Evolutionary conservation across 2,329 filamentous ascomycete genomes (phyloP).

Genomic region (Pseudogymnoascus sp.): DNA sequence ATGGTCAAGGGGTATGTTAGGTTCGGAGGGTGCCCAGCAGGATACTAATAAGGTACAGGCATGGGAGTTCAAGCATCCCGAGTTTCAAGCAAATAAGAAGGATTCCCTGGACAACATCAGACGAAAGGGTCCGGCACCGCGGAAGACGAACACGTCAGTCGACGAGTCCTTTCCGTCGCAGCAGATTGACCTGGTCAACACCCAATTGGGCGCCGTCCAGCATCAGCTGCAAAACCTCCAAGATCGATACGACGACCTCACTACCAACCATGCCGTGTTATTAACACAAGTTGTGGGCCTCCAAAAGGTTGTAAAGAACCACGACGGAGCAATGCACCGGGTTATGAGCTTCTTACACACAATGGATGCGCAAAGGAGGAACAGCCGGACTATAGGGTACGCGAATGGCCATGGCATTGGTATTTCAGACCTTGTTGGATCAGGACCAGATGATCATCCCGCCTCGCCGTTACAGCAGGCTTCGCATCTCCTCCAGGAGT

Average conservation of each 20-base stretch:
- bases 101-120: slow-evolving; percentile 95
- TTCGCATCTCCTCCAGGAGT: slow-evolving; percentile 57
- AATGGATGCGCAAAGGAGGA: slow-evolving; percentile 57
- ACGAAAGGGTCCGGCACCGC: slow-evolving; percentile 84
- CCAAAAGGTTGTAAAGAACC: slow-evolving; percentile 58
- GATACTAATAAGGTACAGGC: slow-evolving; percentile 43
- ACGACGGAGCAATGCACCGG: slow-evolving; percentile 64
- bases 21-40: slow-evolving; percentile 12
- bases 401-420: slow-evolving; percentile 34
- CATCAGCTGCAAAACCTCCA: slow-evolving; percentile 86
- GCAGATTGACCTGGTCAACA: slow-evolving; percentile 82
- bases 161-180: slow-evolving; percentile 75
- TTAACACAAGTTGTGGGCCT: slow-evolving; percentile 54
- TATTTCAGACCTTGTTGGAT: slow-evolving; percentile 28
- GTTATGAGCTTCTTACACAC: slow-evolving; percentile 62
- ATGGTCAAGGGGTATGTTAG: slow-evolving; percentile 64
- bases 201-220: slow-evolving; percentile 81
- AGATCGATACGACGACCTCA: slow-evolving; percentile 74
- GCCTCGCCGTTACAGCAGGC: slow-evolving; percentile 63
- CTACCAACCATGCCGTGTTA: slow-evolving; percentile 54
- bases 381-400: slow-evolving; percentile 43
- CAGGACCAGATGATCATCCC: slow-evolving; percentile 47
- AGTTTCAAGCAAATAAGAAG: slow-evolving; percentile 93
- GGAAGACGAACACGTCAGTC: slow-evolving; percentile 60
- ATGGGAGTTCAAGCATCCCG: slow-evolving; percentile 96